Evolutionary conservation across 768 basidiomycete species (phyloP), one percentile per base, ranked within the genome.

Genomic region (Leucosporidium creatinivorum): DNA sequence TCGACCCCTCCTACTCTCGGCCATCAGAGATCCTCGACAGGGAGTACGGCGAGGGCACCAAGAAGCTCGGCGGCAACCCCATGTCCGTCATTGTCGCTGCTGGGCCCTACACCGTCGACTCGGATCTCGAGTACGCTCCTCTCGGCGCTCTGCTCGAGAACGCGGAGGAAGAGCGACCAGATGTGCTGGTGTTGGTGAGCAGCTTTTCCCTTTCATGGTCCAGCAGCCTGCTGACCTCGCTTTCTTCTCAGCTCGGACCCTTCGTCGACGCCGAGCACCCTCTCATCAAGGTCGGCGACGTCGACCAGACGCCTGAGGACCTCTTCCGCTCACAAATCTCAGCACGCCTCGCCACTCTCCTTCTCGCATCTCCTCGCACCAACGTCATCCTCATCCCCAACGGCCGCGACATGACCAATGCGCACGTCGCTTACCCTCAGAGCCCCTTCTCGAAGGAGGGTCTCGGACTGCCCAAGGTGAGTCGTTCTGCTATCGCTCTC

Each of bases 371-470:
- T 0, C 88, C 89, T 0, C 83, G 83, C 1, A 91, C 87, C 58
- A 83, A 83, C 12, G 83, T 87, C n/a, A 78, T 96, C 30, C 75
- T 98, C 55, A 80, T 97, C 1, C 93, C 96, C 7, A 89, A 87
- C 72, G 81, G 91, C 12, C 82, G 88, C 49, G 96, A 99, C 75
- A 76, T 96, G 31, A 79, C 90, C 68, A 88, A 85, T 73, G 79
- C 83, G 49, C 91, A 94, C 75, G 83, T 84, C 13, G 90, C 89
- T 21, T 96, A 87, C 78, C 96, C 96, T 1, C 96, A 99, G 68
- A 78, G 78, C 0, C 77, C 79, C 58, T 74, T 82, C 30, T 7
- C n/a, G 28, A 76, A 77, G 2, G 58, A 63, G 9, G 72, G 70
- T 2, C 60, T 80, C 9, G 76, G 73, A 8, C 56, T 80, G 28